Evolutionary conservation across 176 grass and related monocot genomes (phyloP), one percentile per base, ranked within the genome.

Genomic region (Saccharum spontaneum): DNA sequence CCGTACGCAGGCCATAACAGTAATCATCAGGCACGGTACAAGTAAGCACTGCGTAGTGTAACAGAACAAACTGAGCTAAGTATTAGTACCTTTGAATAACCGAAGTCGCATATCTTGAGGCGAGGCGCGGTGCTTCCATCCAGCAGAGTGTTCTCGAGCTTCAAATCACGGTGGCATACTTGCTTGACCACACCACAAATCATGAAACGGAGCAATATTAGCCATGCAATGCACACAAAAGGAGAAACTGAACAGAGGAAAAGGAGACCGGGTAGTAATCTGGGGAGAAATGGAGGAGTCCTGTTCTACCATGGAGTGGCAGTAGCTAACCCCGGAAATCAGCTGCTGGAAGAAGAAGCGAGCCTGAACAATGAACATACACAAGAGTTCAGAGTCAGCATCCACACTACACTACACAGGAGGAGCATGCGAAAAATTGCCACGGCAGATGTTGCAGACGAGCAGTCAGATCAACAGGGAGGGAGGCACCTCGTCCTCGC

Each of bases 261-360:
- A 28, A 28, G 28, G 28, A 28, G 28, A 28, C 28, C 28, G 28
- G 28, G 28, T 28, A 28, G 28, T 28, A 28, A 28, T 28, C 28
- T 28, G 28, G 28, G 28, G 28, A 23, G 18, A 3, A 11, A 72
- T 61, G 60, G 60, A 23, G 23, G 7, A 66, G 18, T 57, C 55
- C 20, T 90, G 18, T 57, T 22, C 20, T 90, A 97, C 91, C 91
- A 97, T 97, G 38, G 94, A 94, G 28, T 94, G 94, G 45, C 89
- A 97, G 72, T 92, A 94, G 87, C 94, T 97, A 5, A 97, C 91
- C 62, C 91, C 91, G 60, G 91, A 97, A 78, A 97, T 91, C 74
- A 97, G 89, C 41, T 97, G 94, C 84, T 92, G 91, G 91, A 94
- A 97, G 78, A 97, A 97, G 87, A 90, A 97, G 0, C 94, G 87